phyloP scores from a whole-genome alignment of 2,329 filamentous ascomycete species.

The Torrubiellomyces zombiae region DNA sequence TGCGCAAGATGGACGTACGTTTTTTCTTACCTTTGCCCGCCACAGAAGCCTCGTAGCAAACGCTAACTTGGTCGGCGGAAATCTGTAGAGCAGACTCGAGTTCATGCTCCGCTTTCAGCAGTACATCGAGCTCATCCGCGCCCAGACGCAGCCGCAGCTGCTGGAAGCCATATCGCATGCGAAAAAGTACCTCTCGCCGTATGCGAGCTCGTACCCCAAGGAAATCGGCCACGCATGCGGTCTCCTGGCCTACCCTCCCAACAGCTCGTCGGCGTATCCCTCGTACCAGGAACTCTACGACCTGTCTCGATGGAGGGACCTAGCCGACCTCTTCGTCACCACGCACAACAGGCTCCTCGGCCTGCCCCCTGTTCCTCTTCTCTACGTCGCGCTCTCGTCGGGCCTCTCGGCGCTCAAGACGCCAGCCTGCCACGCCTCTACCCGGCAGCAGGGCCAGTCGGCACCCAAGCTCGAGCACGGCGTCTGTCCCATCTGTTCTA shows the following conservation, averaged over 20 bases:
- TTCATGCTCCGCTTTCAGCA: conserved; percentile 89
- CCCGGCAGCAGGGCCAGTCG: conserved; percentile 21
- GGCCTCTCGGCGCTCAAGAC: conserved; percentile 93
- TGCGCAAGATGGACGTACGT: conserved; percentile 69
- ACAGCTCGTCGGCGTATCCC: conserved; percentile 16
- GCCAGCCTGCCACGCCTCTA: conserved; percentile 67
- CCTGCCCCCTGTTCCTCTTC: conserved; percentile 64
- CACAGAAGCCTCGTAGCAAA: conserved; percentile 1
- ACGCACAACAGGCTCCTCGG: conserved; percentile 79
- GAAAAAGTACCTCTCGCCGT: conserved; percentile 61
- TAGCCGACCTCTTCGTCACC: conserved; percentile 65
- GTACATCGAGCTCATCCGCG: conserved; percentile 78
- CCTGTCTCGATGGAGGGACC: conserved; percentile 51
- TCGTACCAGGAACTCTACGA: conserved; percentile 54
- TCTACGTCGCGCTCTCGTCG: conserved; percentile 80
- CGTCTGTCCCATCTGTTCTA: conserved; percentile 90
- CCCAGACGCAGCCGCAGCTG: conserved; percentile 43
- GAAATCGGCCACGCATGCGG: conserved; percentile 61
- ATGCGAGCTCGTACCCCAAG: conserved; percentile 47
- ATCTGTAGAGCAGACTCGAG: conserved; percentile 59
- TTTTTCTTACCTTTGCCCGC: conserved; percentile 1
- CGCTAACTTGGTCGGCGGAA: too few relatives aligned
- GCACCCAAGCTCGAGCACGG: conserved; percentile 43
- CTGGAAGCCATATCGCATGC: conserved; percentile 69
- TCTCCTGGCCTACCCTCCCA: conserved; percentile 56